Evolutionary conservation across 495 filamentous ascomycete genomes (phyloP).

Genomic region (Podospora australis): DNA sequence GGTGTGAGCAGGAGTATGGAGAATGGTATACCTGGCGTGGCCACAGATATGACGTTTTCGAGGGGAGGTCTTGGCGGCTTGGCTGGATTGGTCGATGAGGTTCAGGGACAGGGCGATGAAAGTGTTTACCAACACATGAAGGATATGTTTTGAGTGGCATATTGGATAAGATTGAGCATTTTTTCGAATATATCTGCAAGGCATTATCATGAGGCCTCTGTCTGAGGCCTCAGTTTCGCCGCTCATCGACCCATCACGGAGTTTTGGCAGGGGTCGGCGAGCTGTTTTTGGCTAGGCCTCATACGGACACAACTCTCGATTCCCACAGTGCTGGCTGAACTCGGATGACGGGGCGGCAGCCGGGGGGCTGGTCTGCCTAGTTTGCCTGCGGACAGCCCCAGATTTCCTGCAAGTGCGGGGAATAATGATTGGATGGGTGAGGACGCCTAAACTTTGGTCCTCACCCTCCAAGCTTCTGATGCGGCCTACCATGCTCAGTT

Average conservation of each 20-base stretch:
- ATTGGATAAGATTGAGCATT: neutral
- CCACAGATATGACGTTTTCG: conserved; percentile 3
- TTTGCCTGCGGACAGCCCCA: too few species aligned
- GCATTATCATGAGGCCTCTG: too few species aligned
- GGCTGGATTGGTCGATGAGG: neutral
- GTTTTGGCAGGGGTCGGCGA: neutral
- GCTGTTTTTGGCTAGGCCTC: neutral
- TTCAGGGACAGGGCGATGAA: neutral
- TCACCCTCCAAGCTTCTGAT: too few species aligned
- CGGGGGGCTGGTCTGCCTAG: neutral
- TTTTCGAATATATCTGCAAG: neutral
- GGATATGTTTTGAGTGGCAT: conserved; percentile 17
- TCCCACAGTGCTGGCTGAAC: neutral
- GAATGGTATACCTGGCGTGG: neutral
- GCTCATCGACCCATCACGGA: neutral
- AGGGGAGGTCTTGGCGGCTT: neutral
- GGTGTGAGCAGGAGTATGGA: neutral
- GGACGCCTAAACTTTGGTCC: too few species aligned
- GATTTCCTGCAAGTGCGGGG: too few species aligned
- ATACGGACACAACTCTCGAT: neutral
- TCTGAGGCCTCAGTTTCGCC: too few species aligned
- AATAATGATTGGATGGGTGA: too few species aligned
- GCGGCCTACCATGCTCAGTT: too few species aligned
- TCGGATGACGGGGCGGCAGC: neutral
- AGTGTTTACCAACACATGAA: conserved; percentile 17